Base-by-base conservation (phyloP, 371 early-diverging fungal species). In the Mortierella sp. region DNA sequence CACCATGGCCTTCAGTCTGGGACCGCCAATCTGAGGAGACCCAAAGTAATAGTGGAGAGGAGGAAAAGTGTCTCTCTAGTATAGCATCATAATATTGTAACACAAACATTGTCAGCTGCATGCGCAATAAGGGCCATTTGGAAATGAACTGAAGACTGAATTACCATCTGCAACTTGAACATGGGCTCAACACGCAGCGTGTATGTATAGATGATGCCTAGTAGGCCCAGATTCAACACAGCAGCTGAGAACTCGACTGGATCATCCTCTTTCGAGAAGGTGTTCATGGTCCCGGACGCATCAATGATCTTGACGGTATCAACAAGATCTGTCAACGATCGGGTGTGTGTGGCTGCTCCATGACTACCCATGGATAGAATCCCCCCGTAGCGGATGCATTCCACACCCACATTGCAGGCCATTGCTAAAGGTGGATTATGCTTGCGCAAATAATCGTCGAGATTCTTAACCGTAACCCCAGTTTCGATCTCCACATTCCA, bases 231-330 rank as follows among this genome's bases (percentile, higher is more conserved):
- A 52, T 78, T 88, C 44, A 86, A 48, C 7, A 73, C 24, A 7
- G 88, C 87, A 26, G 88, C 88, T 0, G 79, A 79, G 70, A 88
- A 86, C 73, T 88, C 88, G 48, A 38, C 65, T 21, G 80, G 77
- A 70, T 88, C 74, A 1, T 38, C 74, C 28, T 85, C 81, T 24
- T 57, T 70, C 8, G 80, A 63, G 47, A 88, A 88, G 19, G 81
- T 80, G 58, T 74, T 76, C 74, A 84, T 1, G 70, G 48, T 76
- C 1, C 88, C 88, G 7, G 38, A 55, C 3, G 80, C 58, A 28
- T 85, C 81, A 3, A 88, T 70, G 45, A 88, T 88, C 68, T 77
- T 79, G 65, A 88, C 74, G 3, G 48, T 55, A 9, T 34, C 31
- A 10, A 84, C 81, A 24, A 81, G 75, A 45, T 86, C 89, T 0